Percentiles rank a stretch among this genome's conserved stretches.
phyloP scores from a whole-genome alignment of 768 basidiomycete genomes.

The Brasilioporus rufonigricans region DNA sequence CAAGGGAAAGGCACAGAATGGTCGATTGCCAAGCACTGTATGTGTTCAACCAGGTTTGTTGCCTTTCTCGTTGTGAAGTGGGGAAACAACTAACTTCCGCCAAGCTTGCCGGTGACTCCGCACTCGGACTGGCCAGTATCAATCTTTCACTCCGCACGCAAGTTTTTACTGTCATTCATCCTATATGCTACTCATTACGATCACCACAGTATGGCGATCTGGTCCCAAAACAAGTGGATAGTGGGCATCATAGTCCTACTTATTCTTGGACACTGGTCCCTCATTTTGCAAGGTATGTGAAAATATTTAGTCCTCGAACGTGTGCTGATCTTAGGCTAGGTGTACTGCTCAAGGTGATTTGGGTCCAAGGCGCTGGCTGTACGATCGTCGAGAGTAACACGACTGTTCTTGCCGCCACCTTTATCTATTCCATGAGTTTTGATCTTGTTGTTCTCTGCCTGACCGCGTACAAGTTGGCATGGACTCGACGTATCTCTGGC shows the following conservation, averaged over 20 bases:
- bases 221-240: conserved; percentile 57
- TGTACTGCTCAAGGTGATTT: conserved; percentile 55
- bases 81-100: neutral
- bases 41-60: conserved; percentile 43
- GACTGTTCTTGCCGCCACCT: conserved; percentile 62
- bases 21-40: conserved; percentile 47
- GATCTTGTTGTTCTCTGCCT: conserved; percentile 60
- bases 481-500: conserved; percentile 19
- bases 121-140: conserved; percentile 45
- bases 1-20: conserved; percentile 21
- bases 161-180: conserved; percentile 1
- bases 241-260: conserved; percentile 48
- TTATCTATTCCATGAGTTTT: conserved; percentile 77
- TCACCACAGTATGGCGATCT: conserved; percentile 54
- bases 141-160: conserved; percentile 47
- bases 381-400: conserved; percentile 60
- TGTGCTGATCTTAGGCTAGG: conserved; percentile 35
- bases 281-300: conserved; percentile 58
- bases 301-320: neutral
- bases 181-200: conserved; percentile 10
- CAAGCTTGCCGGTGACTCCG: conserved; percentile 42
- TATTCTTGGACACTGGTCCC: conserved; percentile 68
- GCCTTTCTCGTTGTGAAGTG: neutral
- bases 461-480: conserved; percentile 57
- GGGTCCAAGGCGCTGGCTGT: conserved; percentile 50